These are phyloP conservation scores for Barnettozyma salicaria DNA, from an alignment of 805 yeast genomes.

Conservation along the genomic window DNA sequence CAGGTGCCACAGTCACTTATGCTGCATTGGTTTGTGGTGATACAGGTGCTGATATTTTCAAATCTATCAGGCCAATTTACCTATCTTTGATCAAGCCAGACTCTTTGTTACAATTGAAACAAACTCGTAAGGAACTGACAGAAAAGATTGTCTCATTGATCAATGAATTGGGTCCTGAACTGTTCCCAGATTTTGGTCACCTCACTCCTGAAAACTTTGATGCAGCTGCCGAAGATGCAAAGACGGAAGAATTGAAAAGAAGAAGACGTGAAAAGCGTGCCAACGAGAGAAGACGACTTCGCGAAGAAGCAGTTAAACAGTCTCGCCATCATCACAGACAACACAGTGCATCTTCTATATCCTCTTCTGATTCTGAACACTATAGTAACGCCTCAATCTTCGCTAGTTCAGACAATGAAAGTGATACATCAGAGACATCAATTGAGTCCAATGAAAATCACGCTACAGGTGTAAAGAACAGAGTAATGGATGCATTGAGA, in stretches of 20 bases:
- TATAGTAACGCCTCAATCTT: constrained; percentile 36
- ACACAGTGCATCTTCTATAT: too few species aligned
- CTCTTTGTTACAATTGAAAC: constrained; percentile 52
- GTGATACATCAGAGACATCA: constrained; percentile 28
- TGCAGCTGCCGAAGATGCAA: constrained; percentile 31
- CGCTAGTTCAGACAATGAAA: constrained; percentile 34
- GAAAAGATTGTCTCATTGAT: constrained; percentile 73
- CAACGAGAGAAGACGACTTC: constrained; percentile 14
- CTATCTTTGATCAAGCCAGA: constrained; percentile 54
- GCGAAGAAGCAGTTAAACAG: constrained; percentile 6
- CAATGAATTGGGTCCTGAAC: constrained; percentile 73
- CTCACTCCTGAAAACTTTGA: constrained; percentile 25
- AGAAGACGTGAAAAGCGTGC: constrained; percentile 29
- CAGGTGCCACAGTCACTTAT: constrained; percentile 70
- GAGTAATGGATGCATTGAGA: constrained; percentile 25
- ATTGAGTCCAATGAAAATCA: constrained; percentile 15
- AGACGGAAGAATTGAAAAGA: constrained; percentile 32
- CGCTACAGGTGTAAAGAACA: constrained; percentile 22
- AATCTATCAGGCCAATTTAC: constrained; percentile 77
- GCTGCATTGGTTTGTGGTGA: constrained; percentile 93
- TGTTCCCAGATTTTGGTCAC: constrained; percentile 78
- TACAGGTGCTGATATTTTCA: constrained; percentile 82
- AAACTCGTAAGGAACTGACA: constrained; percentile 55
- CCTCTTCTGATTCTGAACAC: constrained; percentile 37
- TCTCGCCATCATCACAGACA: too few species aligned